Evolutionary conservation across 495 filamentous ascomycete species (phyloP).

Genomic region (Astrothelium macrocarpum): DNA sequence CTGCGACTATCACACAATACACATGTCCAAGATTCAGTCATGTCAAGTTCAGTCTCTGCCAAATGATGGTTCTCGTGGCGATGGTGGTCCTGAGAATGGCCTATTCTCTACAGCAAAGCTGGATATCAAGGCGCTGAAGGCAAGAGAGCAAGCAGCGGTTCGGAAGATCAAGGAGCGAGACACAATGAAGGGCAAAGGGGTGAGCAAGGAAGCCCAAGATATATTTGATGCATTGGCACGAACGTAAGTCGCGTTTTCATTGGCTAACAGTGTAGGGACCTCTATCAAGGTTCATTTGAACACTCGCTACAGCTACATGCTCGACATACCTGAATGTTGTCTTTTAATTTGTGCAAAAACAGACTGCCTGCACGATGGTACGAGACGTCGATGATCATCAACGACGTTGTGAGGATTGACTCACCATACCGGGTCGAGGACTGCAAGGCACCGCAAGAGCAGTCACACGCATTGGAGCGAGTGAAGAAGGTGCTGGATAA

Average conservation of each 20-base stretch:
- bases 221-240: slow-evolving; percentile 56
- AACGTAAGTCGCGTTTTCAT: slow-evolving; percentile 34
- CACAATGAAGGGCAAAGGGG: slow-evolving; percentile 48
- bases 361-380: slow-evolving; percentile 54
- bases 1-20: slow-evolving; percentile 56
- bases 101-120: slow-evolving; percentile 36
- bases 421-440: slow-evolving; percentile 52
- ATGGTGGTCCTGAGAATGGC: slow-evolving; percentile 13
- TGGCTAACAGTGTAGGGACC: background rate
- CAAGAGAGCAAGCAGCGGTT: slow-evolving; percentile 46
- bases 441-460: slow-evolving; percentile 44
- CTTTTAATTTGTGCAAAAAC: background rate
- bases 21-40: slow-evolving; percentile 53
- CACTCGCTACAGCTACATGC: background rate
- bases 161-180: slow-evolving; percentile 46
- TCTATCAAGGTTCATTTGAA: too few relatives aligned
- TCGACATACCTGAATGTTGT: too few relatives aligned
- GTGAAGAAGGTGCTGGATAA: slow-evolving; percentile 54
- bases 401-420: slow-evolving; percentile 53
- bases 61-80: slow-evolving; percentile 13
- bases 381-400: slow-evolving; percentile 52
- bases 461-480: slow-evolving; percentile 41
- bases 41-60: slow-evolving; percentile 43
- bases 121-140: slow-evolving; percentile 43
- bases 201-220: slow-evolving; percentile 57